Conservation (phyloP, 345 rosid genomes). For the Garcia nutans region DNA sequence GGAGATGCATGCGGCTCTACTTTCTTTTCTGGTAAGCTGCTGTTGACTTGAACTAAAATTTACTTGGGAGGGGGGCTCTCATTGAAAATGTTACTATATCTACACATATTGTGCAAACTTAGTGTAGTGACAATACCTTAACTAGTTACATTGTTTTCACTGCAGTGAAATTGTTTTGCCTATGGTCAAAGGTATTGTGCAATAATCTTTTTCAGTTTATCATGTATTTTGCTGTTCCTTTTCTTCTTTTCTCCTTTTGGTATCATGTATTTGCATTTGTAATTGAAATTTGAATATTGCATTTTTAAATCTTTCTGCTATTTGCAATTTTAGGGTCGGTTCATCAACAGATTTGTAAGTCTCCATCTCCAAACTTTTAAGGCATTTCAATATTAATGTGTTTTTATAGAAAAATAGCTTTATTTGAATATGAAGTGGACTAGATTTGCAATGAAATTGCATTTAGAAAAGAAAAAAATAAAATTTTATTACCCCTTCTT, state of each 20-base stretch:
- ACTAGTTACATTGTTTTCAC: constrained; percentile 23
- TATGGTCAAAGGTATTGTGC: constrained; percentile 27
- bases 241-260: neutral
- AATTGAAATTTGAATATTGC: neutral
- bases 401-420: neutral
- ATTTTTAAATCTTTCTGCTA: no score
- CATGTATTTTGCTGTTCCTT: neutral
- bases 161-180: constrained; percentile 17
- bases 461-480: neutral
- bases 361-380: neutral
- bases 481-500: neutral
- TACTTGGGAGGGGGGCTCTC: constrained; percentile 3
- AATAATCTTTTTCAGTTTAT: neutral
- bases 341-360: neutral
- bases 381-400: neutral
- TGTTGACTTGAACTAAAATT: constrained; percentile 21
- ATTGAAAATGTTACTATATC: constrained; percentile 15
- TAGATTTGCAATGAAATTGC: neutral
- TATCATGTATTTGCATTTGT: constrained; percentile 6
- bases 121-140: constrained; percentile 15
- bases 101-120: constrained; percentile 30
- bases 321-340: neutral
- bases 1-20: constrained; percentile 5
- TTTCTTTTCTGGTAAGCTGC: constrained; percentile 34
- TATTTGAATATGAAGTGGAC: neutral